These are phyloP conservation scores for Singerocomus inundabilis DNA, from an alignment of 1,284 basidiomycete genomes.

Conservation along the genomic window DNA sequence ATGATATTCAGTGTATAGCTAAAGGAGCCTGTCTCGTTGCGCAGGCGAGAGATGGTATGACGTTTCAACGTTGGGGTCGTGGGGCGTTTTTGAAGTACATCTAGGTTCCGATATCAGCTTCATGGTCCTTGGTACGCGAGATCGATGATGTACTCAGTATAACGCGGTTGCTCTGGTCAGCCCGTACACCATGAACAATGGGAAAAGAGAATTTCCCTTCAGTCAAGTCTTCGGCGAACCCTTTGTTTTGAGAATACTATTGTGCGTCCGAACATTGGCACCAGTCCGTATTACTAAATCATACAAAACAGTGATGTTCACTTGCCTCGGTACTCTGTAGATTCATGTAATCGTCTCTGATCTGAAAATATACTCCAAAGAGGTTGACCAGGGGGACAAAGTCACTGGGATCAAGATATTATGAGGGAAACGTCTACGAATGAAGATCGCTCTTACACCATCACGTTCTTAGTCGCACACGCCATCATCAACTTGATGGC, in stretches of 20 bases:
- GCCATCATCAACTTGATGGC: slow-evolving; percentile 98
- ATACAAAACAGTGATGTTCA: slow-evolving; percentile 28
- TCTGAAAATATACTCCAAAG: slow-evolving; percentile 94
- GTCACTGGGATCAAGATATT: slow-evolving; percentile 51
- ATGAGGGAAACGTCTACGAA: background rate
- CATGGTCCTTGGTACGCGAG: background rate
- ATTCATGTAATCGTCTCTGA: slow-evolving; percentile 98
- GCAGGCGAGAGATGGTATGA: slow-evolving; percentile 78
- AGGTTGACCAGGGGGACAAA: slow-evolving; percentile 93
- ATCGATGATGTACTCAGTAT: slow-evolving; percentile 68
- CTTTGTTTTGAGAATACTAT: slow-evolving; percentile 89
- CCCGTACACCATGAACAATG: slow-evolving; percentile 84
- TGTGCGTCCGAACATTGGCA: background rate
- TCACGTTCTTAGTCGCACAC: slow-evolving; percentile 59
- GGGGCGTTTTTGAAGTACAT: slow-evolving; percentile 87
- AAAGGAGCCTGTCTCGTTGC: slow-evolving; percentile 65
- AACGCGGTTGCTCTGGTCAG: slow-evolving; percentile 71
- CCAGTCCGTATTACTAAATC: too few relatives aligned
- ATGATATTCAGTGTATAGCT: slow-evolving; percentile 66
- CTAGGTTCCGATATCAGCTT: slow-evolving; percentile 39
- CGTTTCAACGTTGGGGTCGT: slow-evolving; percentile 75
- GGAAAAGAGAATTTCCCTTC: slow-evolving; percentile 98
- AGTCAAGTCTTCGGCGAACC: slow-evolving; percentile 91
- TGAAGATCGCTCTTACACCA: slow-evolving; percentile 50
- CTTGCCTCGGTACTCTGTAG: slow-evolving; percentile 85